Evolutionary conservation across 176 grass and related monocot genomes (phyloP), one percentile per base, ranked within the genome.

Genomic region (Ampelocalamus luodianensis): DNA sequence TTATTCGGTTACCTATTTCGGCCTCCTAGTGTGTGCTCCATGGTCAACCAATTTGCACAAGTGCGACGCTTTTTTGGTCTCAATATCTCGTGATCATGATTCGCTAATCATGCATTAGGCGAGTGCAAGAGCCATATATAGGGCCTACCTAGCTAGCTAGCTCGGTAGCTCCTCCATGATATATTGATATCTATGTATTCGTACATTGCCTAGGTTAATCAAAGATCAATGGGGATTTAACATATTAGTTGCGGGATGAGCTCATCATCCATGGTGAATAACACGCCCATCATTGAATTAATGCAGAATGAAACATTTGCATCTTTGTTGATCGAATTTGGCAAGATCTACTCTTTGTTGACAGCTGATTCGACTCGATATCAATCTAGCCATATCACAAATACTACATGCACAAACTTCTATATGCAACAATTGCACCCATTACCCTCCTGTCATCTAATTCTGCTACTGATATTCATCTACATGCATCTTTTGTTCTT

Each of bases 31-130:
- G 32, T 73, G 68, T 65, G 43, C 85, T 55, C 10, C 37, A 50
- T 82, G 62, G 86, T 82, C 72, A 77, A 88, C 86, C 62, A 88
- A 77, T 63, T 82, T 82, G 42, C 39, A 0, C 39, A 79, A 85
- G 71, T 61, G 85, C 48, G 43, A 9, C 26, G 29, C 18, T 8
- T 8, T 75, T 87, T 70, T 68, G 0, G 20, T 49, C 22, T 82
- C 4, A 6, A 10, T 17, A 60, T 17, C 27, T 87, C 11, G 46
- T 62, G 60, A 59, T 82, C 23, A 69, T 16, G 79, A 82, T 87
- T 82, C 62, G n/a, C 48, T 76, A 81, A 77, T n/a, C 71, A 62
- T 74, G 26, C 60, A 68, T 36, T 59, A 66, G 60, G 48, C 24
- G n/a, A 24, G 58, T 13, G 24, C 38, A 68, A 37, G 34, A 16